A percentile compares a stretch with the other conserved stretches of the same genome.
These are phyloP conservation scores for Aspergillus tanneri DNA, from an alignment of 2,329 filamentous ascomycete genomes.

Conservation along the genomic window DNA sequence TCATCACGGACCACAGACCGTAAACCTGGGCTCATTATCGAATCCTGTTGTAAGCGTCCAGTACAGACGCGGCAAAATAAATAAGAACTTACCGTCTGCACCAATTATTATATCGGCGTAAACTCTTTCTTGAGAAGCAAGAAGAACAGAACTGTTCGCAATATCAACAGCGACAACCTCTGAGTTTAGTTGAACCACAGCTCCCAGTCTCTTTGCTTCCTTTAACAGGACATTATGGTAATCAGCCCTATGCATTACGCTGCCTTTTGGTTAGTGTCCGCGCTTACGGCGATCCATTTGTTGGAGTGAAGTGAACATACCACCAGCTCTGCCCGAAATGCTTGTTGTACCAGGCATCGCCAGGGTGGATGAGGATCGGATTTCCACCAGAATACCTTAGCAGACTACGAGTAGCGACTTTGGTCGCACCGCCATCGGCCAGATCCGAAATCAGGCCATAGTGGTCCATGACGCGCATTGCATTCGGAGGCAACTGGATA, in stretches of 20 bases:
- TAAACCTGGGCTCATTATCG: too few species aligned
- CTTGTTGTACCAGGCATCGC: not conserved
- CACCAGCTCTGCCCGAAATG: not conserved
- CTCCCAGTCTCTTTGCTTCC: not conserved
- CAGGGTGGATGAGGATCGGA: too few species aligned
- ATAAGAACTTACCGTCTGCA: not conserved
- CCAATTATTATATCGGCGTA: not conserved
- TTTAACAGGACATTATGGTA: not conserved
- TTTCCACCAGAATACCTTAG: too few species aligned
- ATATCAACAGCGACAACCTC: not conserved
- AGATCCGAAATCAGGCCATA: not conserved
- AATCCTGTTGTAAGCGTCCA: too few species aligned
- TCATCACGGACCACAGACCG: too few species aligned
- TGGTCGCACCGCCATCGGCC: too few species aligned
- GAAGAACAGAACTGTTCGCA: not conserved
- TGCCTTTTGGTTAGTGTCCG: too few species aligned
- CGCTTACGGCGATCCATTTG: too few species aligned
- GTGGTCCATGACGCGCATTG: not conserved
- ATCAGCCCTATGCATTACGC: not conserved
- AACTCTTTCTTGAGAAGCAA: not conserved
- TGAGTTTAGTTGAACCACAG: not conserved
- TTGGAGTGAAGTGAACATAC: too few species aligned
- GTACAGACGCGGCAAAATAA: too few species aligned
- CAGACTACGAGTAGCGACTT: too few species aligned
- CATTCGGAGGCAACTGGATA: conserved; percentile 3